Base-by-base conservation (phyloP, 2,329 filamentous ascomycete species). In the Chalaropsis ovoidea region DNA sequence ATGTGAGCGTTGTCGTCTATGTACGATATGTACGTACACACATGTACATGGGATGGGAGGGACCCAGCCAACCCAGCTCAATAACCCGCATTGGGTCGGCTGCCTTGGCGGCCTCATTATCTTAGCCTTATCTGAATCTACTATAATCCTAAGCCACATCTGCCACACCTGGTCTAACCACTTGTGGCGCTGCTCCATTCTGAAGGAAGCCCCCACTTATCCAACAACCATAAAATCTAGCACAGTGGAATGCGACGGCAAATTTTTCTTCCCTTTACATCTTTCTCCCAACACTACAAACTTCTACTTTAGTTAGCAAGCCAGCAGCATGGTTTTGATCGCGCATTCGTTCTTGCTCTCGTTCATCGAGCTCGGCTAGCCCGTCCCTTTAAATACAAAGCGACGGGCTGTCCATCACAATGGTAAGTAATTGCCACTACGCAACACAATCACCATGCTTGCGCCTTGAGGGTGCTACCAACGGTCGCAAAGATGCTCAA, bases 401-500 rank as follows among this genome's bases (percentile, higher is more conserved):
- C 24, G 41, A 63, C 47, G 62, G 54, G 65, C 65, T 60, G 3
- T 2, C 7, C 11, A 47, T 45, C 31, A 43, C 42, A 63, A 60
- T 63, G 63, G 66, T 67, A 67, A 60, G 66, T 10, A 19, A n/a
- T 64, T 13, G 39, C 61, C 24, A 35, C 31, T 31, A 31, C 31
- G 10, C 19, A 22, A 49, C 47, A 24, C 24, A 15, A 58, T 35
- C 27, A 31, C 27, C 35, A 41, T 41, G 24, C 52, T 35, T n/a
- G n/a, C 8, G 52, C 52, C 52, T 31, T n/a, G 24, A 58, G 52
- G 17, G 27, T 58, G 52, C 15, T 39, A 58, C n/a, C 35, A 41
- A 43, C 47, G 64, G 63, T 65, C 42, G 49, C 67, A 64, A 65
- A 65, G 74, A 76, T 76, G 75, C 74, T 65, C 71, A 49, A 65